Conservation (phyloP, 2,329 filamentous ascomycete genomes). For the Allantophomopsis lycopodina region DNA sequence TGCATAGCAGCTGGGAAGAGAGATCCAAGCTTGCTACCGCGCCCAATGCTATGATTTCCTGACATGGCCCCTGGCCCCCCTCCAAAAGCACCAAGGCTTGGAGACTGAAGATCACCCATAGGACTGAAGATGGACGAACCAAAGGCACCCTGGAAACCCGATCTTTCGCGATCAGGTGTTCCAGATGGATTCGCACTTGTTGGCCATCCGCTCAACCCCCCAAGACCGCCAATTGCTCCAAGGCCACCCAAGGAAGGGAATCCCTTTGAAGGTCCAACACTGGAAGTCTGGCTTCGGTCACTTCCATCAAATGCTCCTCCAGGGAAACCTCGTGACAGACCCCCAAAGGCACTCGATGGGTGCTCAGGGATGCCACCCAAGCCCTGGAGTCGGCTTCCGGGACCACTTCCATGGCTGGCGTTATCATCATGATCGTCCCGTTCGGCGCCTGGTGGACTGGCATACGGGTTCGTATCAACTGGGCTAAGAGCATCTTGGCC, state of each 20-base stretch:
- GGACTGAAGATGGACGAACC: conserved; percentile 71
- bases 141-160: conserved; percentile 44
- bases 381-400: conserved; percentile 33
- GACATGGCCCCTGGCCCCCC: conserved; percentile 28
- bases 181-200: conserved; percentile 46
- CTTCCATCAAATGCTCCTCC: conserved; percentile 42
- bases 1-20: conserved; percentile 85
- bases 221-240: conserved; percentile 33
- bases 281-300: conserved; percentile 88
- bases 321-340: conserved; percentile 35
- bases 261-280: conserved; percentile 59
- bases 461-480: conserved; percentile 91
- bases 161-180: conserved; percentile 52
- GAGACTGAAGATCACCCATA: conserved; percentile 67
- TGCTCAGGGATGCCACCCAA: conserved; percentile 38
- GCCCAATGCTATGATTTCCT: conserved; percentile 52
- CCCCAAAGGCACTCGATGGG: conserved; percentile 36
- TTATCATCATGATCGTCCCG: conserved; percentile 38
- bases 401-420: conserved; percentile 17
- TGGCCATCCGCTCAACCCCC: conserved; percentile 27
- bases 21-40: conserved; percentile 71
- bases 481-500: conserved; percentile 63
- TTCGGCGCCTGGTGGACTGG: conserved; percentile 68
- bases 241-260: conserved; percentile 51
- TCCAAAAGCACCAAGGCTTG: conserved; percentile 57